These are phyloP conservation scores for Cystofilobasidium capitatum DNA, from an alignment of 768 basidiomycete genomes.

Conservation along the genomic window DNA sequence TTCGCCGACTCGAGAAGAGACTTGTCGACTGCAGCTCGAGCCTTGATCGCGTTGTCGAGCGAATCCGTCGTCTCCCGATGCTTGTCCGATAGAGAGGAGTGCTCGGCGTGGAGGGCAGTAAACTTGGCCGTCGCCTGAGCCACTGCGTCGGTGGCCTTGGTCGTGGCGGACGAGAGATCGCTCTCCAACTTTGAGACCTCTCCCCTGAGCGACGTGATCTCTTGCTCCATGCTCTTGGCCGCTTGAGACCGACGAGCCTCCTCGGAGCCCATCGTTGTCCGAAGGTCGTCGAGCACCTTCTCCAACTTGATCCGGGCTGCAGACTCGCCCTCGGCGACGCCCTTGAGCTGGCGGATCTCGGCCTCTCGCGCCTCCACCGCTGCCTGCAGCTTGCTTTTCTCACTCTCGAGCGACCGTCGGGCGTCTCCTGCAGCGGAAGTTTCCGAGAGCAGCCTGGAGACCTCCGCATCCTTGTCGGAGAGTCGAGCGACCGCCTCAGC, in stretches of 20 bases:
- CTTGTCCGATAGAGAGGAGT: conserved; percentile 51
- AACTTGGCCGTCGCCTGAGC: conserved; percentile 67
- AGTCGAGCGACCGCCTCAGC: conserved; percentile 10
- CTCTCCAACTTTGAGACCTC: conserved; percentile 56
- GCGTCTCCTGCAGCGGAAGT: background rate
- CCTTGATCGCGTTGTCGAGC: conserved; percentile 36
- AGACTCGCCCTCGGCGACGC: conserved; percentile 31
- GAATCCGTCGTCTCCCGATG: conserved; percentile 49
- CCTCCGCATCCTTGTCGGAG: conserved; percentile 41
- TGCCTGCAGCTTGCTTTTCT: conserved; percentile 17
- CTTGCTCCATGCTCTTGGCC: conserved; percentile 76
- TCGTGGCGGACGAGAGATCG: conserved; percentile 59
- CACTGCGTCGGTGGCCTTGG: conserved; percentile 54
- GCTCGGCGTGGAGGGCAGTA: conserved; percentile 55
- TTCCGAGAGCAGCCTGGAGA: conserved; percentile 14
- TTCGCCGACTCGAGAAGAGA: conserved; percentile 56
- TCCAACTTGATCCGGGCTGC: conserved; percentile 48
- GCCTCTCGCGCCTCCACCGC: conserved; percentile 42
- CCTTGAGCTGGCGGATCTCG: conserved; percentile 42
- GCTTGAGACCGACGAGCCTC: conserved; percentile 73
- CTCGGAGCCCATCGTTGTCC: conserved; percentile 75
- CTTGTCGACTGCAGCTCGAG: conserved; percentile 45
- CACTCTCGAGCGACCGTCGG: conserved; percentile 3
- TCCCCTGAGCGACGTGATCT: conserved; percentile 60
- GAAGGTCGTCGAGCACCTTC: conserved; percentile 74